Conservation (phyloP, 140 eudicot species). For the Cichorium intybus region DNA sequence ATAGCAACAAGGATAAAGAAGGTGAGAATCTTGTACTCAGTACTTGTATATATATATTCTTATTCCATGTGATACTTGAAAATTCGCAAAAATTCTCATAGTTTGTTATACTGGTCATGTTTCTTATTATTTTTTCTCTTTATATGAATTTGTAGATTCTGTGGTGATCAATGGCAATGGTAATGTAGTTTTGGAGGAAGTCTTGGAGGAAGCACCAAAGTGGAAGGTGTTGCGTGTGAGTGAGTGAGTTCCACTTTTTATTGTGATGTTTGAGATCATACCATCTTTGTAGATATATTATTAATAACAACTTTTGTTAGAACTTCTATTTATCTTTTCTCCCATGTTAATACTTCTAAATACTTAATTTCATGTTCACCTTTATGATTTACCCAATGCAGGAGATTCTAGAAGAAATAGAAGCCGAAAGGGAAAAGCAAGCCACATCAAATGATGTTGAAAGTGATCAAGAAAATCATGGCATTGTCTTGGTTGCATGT, state of each 20-base stretch:
- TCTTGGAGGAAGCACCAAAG: constrained; percentile 93
- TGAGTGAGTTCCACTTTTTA: constrained; percentile 69
- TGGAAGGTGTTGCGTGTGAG: constrained; percentile 99
- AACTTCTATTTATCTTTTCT: neutral
- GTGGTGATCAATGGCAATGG: constrained; percentile 29
- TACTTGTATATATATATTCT: neutral
- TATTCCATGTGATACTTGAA: neutral
- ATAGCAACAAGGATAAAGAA: constrained; percentile 46
- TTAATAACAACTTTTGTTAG: neutral
- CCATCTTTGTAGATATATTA: constrained; percentile 1
- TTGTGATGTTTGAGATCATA: constrained; percentile 1
- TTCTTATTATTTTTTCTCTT: constrained; percentile 15
- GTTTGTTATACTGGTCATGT: neutral
- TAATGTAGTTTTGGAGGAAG: constrained; percentile 59
- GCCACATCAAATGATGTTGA: constrained; percentile 36
- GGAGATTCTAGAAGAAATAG: constrained; percentile 91
- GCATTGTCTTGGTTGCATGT: constrained; percentile 85
- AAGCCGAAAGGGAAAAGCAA: constrained; percentile 69
- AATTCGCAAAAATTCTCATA: neutral
- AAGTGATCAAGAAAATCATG: constrained; percentile 37
- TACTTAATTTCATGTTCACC: constrained; percentile 2
- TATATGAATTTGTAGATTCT: constrained; percentile 34
- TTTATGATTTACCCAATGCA: constrained; percentile 21
- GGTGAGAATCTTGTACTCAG: constrained; percentile 34
- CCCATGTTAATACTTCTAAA: neutral